Evolutionary conservation across 768 basidiomycete species (phyloP).

Genomic region (Mycena maculata): DNA sequence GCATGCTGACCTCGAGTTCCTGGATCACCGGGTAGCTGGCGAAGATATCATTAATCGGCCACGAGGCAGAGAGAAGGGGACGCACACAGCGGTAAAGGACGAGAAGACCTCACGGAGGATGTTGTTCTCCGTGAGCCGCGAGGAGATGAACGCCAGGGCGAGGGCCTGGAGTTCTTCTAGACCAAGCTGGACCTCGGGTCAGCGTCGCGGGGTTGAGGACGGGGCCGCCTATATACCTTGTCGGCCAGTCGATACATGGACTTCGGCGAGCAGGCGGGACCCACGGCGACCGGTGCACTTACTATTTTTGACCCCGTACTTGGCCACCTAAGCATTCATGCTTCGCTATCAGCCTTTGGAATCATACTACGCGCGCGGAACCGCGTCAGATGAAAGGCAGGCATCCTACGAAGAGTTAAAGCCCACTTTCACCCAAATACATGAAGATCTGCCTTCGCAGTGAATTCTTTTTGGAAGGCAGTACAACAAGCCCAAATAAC

Average conservation of each 20-base stretch:
- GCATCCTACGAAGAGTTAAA: no score
- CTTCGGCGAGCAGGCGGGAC: constrained; percentile 51
- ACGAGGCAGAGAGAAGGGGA: neutral
- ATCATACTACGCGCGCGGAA: no score
- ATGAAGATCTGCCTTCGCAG: no score
- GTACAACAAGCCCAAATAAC: no score
- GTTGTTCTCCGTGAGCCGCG: constrained; percentile 35
- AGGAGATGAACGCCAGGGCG: constrained; percentile 35
- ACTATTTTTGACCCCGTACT: constrained; percentile 5
- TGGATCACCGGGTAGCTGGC: constrained; percentile 22
- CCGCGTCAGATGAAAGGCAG: no score
- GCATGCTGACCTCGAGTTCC: constrained; percentile 19
- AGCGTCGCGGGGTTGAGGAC: no score
- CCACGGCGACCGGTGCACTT: neutral
- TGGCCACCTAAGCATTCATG: no score
- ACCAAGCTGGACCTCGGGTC: constrained; percentile 30
- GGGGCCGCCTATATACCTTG: constrained; percentile 44
- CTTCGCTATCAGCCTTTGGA: no score
- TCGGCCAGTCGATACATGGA: constrained; percentile 57
- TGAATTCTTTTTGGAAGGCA: no score
- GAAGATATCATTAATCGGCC: neutral
- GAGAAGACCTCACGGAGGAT: constrained; percentile 42
- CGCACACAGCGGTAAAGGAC: constrained; percentile 40
- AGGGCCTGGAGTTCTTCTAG: constrained; percentile 31
- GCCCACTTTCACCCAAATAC: no score